phyloP scores from a whole-genome alignment of 805 yeast genomes.

The Kluyveromyces dobzhanskii region DNA sequence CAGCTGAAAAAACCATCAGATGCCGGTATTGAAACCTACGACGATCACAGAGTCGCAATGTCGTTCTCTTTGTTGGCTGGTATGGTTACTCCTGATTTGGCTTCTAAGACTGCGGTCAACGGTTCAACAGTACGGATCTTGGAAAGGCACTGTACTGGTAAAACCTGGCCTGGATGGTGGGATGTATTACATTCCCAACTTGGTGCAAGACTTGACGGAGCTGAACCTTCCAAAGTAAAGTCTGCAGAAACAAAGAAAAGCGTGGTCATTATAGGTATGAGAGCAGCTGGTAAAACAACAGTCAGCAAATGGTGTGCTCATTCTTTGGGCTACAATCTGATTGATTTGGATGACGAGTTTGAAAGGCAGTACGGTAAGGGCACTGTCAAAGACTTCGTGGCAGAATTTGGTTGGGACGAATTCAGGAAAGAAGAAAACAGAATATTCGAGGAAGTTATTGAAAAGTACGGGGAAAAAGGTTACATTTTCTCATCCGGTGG shows the following conservation, averaged over 20 bases:
- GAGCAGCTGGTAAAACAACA: constrained; percentile 95
- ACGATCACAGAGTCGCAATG: constrained; percentile 98
- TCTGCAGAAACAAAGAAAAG: constrained; percentile 27
- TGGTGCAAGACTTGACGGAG: constrained; percentile 61
- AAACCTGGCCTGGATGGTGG: constrained; percentile 99
- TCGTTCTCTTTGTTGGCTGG: constrained; percentile 86
- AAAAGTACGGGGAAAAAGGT: constrained; percentile 35
- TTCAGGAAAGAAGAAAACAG: constrained; percentile 65
- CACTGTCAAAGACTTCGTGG: constrained; percentile 54
- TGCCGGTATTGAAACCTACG: constrained; percentile 67
- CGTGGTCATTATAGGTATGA: constrained; percentile 86
- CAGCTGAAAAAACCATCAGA: constrained; percentile 48
- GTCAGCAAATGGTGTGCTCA: constrained; percentile 72
- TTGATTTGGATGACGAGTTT: constrained; percentile 71
- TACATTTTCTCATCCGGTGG: constrained; percentile 92
- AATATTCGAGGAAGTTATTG: constrained; percentile 41
- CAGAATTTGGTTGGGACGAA: constrained; percentile 73
- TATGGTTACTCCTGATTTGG: constrained; percentile 32
- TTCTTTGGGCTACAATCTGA: constrained; percentile 52
- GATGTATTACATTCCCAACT: constrained; percentile 71
- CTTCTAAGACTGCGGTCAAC: constrained; percentile 9
- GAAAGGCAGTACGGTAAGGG: constrained; percentile 39
- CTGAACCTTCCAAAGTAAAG: constrained; percentile 37
- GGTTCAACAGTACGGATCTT: constrained; percentile 57
- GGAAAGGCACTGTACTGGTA: constrained; percentile 88